These are phyloP conservation scores for Candida hungchunana DNA, from an alignment of 805 yeast species.

Conservation along the genomic window DNA sequence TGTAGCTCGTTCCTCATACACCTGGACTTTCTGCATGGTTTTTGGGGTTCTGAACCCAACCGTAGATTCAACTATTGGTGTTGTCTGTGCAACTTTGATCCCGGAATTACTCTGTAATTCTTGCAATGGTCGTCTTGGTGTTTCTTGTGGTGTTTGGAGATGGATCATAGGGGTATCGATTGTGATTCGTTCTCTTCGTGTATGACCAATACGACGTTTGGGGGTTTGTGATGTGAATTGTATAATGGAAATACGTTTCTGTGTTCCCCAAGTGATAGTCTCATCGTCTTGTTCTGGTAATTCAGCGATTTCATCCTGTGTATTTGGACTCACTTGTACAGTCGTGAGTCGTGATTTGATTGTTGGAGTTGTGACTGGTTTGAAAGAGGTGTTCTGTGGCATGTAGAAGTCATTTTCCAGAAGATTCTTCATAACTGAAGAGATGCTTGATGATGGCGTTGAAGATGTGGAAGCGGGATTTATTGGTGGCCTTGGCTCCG, in stretches of 20 bases:
- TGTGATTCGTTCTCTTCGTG: too few species aligned
- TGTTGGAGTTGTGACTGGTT: too few species aligned
- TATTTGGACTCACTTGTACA: neutral
- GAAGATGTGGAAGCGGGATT: neutral
- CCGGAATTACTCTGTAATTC: slow-evolving; percentile 5
- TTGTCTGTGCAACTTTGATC: slow-evolving; percentile 1
- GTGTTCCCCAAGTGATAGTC: slow-evolving; percentile 11
- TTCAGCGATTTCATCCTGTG: neutral
- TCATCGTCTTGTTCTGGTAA: slow-evolving; percentile 1
- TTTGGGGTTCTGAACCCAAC: slow-evolving; percentile 5
- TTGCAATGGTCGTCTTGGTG: slow-evolving; percentile 10
- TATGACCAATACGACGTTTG: too few species aligned
- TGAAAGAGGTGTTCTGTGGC: too few species aligned
- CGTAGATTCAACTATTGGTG: neutral
- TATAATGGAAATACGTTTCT: neutral
- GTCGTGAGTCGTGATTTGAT: neutral
- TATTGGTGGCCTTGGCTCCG: too few species aligned
- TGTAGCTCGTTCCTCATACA: slow-evolving; percentile 15
- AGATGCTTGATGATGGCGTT: neutral
- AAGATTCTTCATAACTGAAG: too few species aligned
- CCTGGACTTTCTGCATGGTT: slow-evolving; percentile 3
- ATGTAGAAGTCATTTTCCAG: too few species aligned
- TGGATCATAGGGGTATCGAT: too few species aligned
- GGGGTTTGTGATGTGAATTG: neutral
- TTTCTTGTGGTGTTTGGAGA: neutral